Percentiles rank a stretch among this genome's conserved stretches.
phyloP scores from a whole-genome alignment of 192 early-diverging fungal species.

The Jimgerdemannia lactiflua region DNA sequence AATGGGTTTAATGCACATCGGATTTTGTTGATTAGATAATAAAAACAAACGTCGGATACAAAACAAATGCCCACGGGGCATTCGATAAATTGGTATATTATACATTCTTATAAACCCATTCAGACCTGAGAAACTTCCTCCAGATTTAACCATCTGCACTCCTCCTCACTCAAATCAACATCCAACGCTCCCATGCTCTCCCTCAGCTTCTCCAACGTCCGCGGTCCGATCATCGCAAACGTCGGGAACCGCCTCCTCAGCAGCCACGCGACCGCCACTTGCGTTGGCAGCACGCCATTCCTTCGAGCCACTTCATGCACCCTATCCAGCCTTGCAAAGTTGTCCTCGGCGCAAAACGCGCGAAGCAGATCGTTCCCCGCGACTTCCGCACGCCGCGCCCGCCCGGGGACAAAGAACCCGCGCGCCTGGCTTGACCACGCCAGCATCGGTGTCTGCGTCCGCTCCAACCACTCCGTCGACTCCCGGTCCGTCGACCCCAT shows the following conservation, averaged over 20 bases:
- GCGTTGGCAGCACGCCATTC: background rate
- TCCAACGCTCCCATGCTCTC: background rate
- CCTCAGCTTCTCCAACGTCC: background rate
- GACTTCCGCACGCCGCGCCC: background rate
- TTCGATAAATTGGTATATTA: too few species aligned
- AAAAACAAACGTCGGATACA: too few species aligned
- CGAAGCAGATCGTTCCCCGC: background rate
- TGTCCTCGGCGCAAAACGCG: background rate
- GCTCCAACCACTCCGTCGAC: background rate
- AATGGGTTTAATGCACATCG: too few species aligned
- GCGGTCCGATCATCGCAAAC: background rate
- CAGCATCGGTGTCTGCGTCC: background rate
- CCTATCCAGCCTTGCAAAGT: background rate
- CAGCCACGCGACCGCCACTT: background rate
- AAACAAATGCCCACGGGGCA: too few species aligned
- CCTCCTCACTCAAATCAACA: background rate
- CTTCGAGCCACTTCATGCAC: background rate
- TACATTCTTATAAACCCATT: too few species aligned
- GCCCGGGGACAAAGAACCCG: background rate
- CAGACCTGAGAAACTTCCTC: background rate
- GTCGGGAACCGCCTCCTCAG: background rate
- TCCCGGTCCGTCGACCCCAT: background rate
- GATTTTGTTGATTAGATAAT: too few species aligned
- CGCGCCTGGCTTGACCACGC: background rate
- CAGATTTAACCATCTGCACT: background rate